Conservation (phyloP, 2,329 filamentous ascomycete species). For the Pyricularia grisea region DNA sequence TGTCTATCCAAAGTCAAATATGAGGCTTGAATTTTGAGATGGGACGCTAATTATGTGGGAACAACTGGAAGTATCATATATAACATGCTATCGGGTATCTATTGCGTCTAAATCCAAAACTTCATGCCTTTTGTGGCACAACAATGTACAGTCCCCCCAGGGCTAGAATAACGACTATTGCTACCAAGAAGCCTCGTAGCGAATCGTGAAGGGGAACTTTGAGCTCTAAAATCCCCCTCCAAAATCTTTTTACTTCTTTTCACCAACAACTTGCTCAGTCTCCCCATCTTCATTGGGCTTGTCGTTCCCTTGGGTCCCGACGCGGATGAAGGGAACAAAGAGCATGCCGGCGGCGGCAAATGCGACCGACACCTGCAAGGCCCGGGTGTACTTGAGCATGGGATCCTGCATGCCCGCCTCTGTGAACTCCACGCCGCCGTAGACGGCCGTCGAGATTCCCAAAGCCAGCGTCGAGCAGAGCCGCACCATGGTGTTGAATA, state of each 20-base stretch:
- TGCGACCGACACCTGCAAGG: conserved; percentile 39
- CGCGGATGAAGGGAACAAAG: conserved; percentile 40
- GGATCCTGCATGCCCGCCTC: conserved; percentile 23
- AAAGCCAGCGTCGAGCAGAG: conserved; percentile 50
- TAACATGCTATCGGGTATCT: background rate
- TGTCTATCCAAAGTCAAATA: background rate
- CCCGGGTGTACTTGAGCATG: conserved; percentile 38
- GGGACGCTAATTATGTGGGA: background rate
- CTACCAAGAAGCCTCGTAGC: too few species aligned
- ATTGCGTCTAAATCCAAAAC: background rate
- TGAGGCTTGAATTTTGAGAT: too few species aligned
- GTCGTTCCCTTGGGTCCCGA: conserved; percentile 40
- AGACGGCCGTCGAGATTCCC: conserved; percentile 53
- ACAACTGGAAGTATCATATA: background rate
- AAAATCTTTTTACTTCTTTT: background rate
- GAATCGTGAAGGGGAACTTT: too few species aligned
- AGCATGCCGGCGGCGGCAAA: conserved; percentile 31
- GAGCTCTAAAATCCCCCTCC: too few species aligned
- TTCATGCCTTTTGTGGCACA: background rate
- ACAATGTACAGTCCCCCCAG: too few species aligned
- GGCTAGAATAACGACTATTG: background rate
- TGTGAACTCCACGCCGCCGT: conserved; percentile 34
- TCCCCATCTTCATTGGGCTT: background rate
- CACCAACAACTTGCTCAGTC: background rate
- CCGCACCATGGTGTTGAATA: conserved; percentile 58